Base-by-base conservation (phyloP, 345 rosid species). In the Angophora floribunda region DNA sequence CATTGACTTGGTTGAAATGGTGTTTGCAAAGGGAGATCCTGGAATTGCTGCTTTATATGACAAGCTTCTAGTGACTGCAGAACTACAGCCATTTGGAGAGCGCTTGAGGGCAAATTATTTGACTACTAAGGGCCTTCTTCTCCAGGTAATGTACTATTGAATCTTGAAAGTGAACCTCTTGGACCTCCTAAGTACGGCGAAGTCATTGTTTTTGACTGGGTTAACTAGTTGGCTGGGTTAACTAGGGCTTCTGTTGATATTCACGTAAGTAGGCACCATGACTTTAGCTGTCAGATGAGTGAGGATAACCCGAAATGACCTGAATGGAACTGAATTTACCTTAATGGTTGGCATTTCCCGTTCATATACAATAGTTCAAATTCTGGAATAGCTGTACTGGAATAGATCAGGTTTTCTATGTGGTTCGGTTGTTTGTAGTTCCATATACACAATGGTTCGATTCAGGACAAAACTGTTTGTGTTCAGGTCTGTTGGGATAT, bases 1-100 rank as follows among this genome's bases (percentile, higher is more conserved):
- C 67, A 94, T 97, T 87, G 99, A 98, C 88, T 93, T 97, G 75
- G 93, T 98, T 45, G 99, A 98, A 89, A 98, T 98, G 99, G 99
- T 98, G 89, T 97, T 98, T 47, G 99, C 99, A 52, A 98, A 98
- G 93, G 99, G 98, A 87, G 98, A 98, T 93, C 99, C 99, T 0
- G 98, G 96, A 6, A 98, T 98, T 51, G 99, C 99, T 19, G 97
- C 98, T 87, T 90, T 96, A 63, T 95, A 94, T 57, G 99, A 98
- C 93, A 95, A 94, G 88, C 97, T 98, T 63, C 98, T 98, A 19
- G 99, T 98, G 57, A 95, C 98, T 7, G 88, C 93, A 89, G 98
- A 97, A 63, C 89, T 98, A 61, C 92, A 92, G 87, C 90, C 99
- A 13, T 95, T 98, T 14, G 99, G 99, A 78, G 96, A 95, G 93